A percentile compares a stretch with the other conserved stretches of the same genome.
Evolutionary conservation across 78 protist genomes (phyloP).

Genomic region (Bigelowiella natans): DNA sequence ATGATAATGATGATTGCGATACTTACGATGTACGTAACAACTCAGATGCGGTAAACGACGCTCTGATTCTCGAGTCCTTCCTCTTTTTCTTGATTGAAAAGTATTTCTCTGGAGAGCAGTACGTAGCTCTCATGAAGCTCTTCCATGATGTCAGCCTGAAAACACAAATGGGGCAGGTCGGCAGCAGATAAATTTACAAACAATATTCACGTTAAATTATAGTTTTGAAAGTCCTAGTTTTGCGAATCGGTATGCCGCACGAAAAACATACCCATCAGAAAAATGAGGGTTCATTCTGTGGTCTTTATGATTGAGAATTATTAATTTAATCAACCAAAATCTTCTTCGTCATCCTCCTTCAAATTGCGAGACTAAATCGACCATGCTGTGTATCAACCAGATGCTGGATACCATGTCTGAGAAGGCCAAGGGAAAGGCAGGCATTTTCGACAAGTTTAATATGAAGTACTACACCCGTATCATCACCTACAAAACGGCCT

Average conservation of each 20-base stretch:
- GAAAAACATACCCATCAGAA: not conserved
- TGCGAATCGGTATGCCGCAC: not conserved
- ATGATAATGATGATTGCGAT: no score
- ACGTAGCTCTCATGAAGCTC: constrained; percentile 61
- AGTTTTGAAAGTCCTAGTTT: not conserved
- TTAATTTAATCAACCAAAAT: constrained; percentile 19
- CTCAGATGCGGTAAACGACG: constrained; percentile 81
- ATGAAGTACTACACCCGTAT: constrained; percentile 50
- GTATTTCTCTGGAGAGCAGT: constrained; percentile 52
- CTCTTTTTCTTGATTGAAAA: constrained; percentile 52
- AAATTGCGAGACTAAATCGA: not conserved
- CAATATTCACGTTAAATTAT: no score
- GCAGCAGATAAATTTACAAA: not conserved
- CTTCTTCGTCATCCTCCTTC: constrained; percentile 46
- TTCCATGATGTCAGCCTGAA: constrained; percentile 54
- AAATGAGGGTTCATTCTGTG: not conserved
- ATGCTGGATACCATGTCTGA: not conserved
- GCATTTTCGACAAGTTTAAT: not conserved
- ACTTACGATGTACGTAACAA: no score
- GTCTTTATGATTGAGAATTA: not conserved
- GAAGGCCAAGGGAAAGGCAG: not conserved
- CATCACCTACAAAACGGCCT: constrained; percentile 92
- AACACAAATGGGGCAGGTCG: not conserved
- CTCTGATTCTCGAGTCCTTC: constrained; percentile 16
- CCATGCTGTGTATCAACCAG: not conserved